These are phyloP conservation scores for Angomonas ambiguus DNA, from an alignment of 208 protist genomes.

Conservation along the genomic window DNA sequence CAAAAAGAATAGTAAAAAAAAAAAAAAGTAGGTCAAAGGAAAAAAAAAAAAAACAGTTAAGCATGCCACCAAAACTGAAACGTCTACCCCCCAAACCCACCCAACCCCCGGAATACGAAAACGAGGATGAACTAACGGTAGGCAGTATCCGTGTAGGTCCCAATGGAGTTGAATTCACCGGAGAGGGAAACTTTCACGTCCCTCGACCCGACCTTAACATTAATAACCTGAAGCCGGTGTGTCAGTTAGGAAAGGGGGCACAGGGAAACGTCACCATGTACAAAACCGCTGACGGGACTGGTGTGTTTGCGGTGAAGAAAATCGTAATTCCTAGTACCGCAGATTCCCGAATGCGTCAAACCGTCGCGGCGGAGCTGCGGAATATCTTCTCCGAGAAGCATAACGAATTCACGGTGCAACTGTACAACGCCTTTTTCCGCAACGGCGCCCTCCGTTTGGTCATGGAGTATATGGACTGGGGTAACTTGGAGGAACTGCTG, in stretches of 20 bases:
- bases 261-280: slow-evolving; percentile 83
- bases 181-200: slow-evolving; percentile 71
- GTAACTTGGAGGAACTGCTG: slow-evolving; percentile 84
- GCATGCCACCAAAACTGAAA: slow-evolving; percentile 77
- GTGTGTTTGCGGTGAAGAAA: slow-evolving; percentile 75
- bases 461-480: slow-evolving; percentile 91
- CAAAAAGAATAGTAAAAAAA: background rate
- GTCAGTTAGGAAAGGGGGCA: slow-evolving; percentile 56
- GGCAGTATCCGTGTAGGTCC: slow-evolving; percentile 75
- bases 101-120: slow-evolving; percentile 23
- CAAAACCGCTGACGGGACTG: slow-evolving; percentile 26
- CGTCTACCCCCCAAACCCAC: slow-evolving; percentile 53
- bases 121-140: slow-evolving; percentile 56
- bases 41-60: too few species aligned
- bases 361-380: slow-evolving; percentile 74
- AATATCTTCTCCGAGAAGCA: slow-evolving; percentile 71
- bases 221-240: slow-evolving; percentile 38
- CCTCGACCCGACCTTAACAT: slow-evolving; percentile 58
- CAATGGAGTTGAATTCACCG: slow-evolving; percentile 69
- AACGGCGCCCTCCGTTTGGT: slow-evolving; percentile 60
- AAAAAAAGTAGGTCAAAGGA: background rate
- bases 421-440: slow-evolving; percentile 86
- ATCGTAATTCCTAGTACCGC: slow-evolving; percentile 59
- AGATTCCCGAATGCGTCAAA: slow-evolving; percentile 57
- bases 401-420: slow-evolving; percentile 68